Evolutionary conservation across 176 grass and related monocot genomes (phyloP), one percentile per base, ranked within the genome.

Genomic region (Cocos nucifera): DNA sequence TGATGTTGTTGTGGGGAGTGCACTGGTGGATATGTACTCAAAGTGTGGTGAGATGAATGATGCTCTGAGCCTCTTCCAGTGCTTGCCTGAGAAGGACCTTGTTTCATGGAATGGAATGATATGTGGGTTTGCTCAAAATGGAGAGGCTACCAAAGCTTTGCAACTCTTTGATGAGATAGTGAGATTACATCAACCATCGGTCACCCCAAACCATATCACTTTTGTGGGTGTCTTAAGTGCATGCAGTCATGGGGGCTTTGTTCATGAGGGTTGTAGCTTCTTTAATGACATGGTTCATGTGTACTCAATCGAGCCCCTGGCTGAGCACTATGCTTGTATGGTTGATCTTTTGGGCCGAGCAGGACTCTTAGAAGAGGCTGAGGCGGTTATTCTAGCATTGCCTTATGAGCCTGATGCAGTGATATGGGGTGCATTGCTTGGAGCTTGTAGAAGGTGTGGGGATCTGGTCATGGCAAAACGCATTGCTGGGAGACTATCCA

Each of bases 71-170:
- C 51, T 67, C 26, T 67, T 67, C n/a, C 25, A 17, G 19, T 55
- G 51, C 17, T 67, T 67, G 52, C 65, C 65, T 22, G 65, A 67
- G 25, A 67, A 39, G 18, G 68, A 70, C 44, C 25, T 59, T 6
- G 56, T 70, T 70, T 70, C 68, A 1, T 70, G 68, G 68, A 70
- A 70, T 59, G 68, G 19, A 17, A 23, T 70, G 1, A 70, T 70
- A 50, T 70, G 35, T 51, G 68, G 68, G 29, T 50, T 70, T 50
- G 68, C 68, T 51, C 56, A 70, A 3, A 60, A 70, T 59, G 68
- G 68, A 25, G 68, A 50, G 26, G 39, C 68, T 23, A 29, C 17
- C 8, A 60, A 44, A 70, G 21, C 68, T 28, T 22, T 70, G 14
- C 21, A 70, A 59, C 22, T 60, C 19, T 70, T 60, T 28, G 55